These are phyloP conservation scores for Hirschfeldia incana DNA, from an alignment of 345 rosid genomes.

Conservation along the genomic window DNA sequence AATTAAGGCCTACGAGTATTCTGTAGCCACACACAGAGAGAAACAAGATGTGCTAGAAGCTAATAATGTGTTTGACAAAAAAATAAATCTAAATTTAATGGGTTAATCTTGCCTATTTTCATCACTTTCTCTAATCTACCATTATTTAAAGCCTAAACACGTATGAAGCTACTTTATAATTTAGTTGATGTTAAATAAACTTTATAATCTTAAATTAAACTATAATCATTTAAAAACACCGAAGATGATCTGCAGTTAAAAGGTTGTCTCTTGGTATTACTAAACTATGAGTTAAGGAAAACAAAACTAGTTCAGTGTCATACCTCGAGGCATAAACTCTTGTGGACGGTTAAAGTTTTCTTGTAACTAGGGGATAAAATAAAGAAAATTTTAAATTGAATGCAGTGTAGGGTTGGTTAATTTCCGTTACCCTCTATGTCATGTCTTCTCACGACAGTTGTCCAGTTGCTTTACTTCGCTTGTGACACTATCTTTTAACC, in stretches of 20 bases:
- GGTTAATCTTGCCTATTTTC: not conserved
- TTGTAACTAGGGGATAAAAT: not conserved
- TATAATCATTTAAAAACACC: not conserved
- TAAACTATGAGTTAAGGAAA: not conserved
- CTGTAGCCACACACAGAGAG: not conserved
- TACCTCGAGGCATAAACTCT: conserved; percentile 20
- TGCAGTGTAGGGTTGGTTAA: conserved; percentile 30
- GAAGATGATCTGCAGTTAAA: conserved; percentile 17
- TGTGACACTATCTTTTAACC: conserved; percentile 16
- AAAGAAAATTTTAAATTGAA: conserved; percentile 6
- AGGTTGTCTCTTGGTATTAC: conserved; percentile 5
- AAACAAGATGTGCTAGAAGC: not conserved
- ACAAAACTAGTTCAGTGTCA: not conserved
- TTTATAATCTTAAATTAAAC: not conserved
- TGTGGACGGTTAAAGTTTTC: conserved; percentile 2
- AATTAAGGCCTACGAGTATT: conserved; percentile 3
- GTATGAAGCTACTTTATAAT: not conserved
- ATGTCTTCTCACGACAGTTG: conserved; percentile 39
- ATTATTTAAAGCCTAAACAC: not conserved
- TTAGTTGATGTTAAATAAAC: not conserved
- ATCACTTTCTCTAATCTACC: not conserved
- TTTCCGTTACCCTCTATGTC: conserved; percentile 37
- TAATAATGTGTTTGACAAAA: conserved; percentile 16
- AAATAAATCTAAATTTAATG: not conserved
- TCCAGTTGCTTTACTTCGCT: conserved; percentile 15